These are phyloP conservation scores for Lactarius akahatsu DNA, from an alignment of 768 basidiomycete genomes.

Conservation along the genomic window DNA sequence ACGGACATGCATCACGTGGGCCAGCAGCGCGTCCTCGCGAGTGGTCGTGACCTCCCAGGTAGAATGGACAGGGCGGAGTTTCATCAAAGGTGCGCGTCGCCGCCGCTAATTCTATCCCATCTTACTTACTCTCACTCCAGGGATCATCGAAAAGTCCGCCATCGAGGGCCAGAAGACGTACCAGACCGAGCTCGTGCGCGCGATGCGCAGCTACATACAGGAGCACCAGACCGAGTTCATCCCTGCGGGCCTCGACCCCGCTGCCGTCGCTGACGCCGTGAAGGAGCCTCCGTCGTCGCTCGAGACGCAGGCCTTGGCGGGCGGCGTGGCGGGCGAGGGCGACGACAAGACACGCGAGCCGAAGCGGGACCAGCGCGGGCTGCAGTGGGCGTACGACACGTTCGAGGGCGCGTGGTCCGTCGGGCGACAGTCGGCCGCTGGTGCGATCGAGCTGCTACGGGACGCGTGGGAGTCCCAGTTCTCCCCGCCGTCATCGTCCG, in stretches of 20 bases:
- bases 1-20: constrained; percentile 93
- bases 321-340: constrained; percentile 29
- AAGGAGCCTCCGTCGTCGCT: constrained; percentile 36
- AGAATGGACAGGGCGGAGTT: constrained; percentile 95
- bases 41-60: constrained; percentile 88
- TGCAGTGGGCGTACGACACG: constrained; percentile 90
- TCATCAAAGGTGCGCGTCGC: constrained; percentile 76
- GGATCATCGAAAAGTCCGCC: constrained; percentile 88
- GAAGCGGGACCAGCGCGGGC: constrained; percentile 65
- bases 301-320: constrained; percentile 23
- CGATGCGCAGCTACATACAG: constrained; percentile 86
- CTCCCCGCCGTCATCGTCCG: background rate
- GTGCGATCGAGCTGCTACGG: constrained; percentile 71
- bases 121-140: constrained; percentile 41
- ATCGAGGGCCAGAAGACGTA: constrained; percentile 92
- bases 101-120: background rate
- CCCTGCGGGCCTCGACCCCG: constrained; percentile 71
- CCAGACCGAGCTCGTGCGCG: constrained; percentile 76
- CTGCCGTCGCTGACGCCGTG: constrained; percentile 49
- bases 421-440: constrained; percentile 64
- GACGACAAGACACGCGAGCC: constrained; percentile 59
- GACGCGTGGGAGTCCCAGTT: constrained; percentile 74
- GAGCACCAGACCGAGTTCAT: constrained; percentile 89
- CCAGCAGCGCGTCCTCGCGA: constrained; percentile 68
- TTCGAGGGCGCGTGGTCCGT: constrained; percentile 74